Conservation (phyloP, 768 basidiomycete genomes). For the Suillus brevipes region DNA sequence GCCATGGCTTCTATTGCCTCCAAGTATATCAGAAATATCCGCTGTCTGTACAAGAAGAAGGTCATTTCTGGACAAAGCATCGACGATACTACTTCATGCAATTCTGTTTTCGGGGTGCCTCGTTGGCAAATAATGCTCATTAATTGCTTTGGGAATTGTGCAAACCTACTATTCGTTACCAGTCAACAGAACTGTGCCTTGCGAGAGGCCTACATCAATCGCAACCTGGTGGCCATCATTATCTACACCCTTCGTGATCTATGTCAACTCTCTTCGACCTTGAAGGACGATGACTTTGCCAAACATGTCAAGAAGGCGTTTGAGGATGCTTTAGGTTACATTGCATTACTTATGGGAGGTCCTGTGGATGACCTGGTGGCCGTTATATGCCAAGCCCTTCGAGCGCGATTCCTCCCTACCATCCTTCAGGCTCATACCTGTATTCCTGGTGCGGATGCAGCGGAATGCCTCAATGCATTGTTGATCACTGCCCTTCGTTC, state of each 20-base stretch:
- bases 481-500: slow-evolving; percentile 5
- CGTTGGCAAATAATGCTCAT: slow-evolving; percentile 5
- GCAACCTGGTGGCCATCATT: slow-evolving; percentile 1
- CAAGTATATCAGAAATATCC: slow-evolving; percentile 2
- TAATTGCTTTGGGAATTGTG: slow-evolving; percentile 8
- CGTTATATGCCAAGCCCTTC: slow-evolving; percentile 5
- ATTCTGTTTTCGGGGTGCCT: background rate
- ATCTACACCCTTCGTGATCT: slow-evolving; percentile 4
- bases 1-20: background rate
- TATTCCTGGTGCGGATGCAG: background rate
- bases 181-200: slow-evolving; percentile 4
- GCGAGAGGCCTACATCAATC: slow-evolving; percentile 3
- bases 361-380: slow-evolving; percentile 7
- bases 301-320: slow-evolving; percentile 4
- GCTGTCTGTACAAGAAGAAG: slow-evolving; percentile 4
- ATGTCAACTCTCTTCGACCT: slow-evolving; percentile 1
- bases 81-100: background rate
- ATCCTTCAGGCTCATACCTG: slow-evolving; percentile 3
- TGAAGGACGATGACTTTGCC: slow-evolving; percentile 2
- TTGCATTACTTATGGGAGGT: slow-evolving; percentile 4
- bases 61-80: slow-evolving; percentile 1
- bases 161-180: slow-evolving; percentile 1
- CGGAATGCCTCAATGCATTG: slow-evolving; percentile 5
- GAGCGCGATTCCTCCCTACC: slow-evolving; percentile 2
- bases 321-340: slow-evolving; percentile 6